Evolutionary conservation across 176 grass and related monocot species (phyloP).

Genomic region (Lolium rigidum): DNA sequence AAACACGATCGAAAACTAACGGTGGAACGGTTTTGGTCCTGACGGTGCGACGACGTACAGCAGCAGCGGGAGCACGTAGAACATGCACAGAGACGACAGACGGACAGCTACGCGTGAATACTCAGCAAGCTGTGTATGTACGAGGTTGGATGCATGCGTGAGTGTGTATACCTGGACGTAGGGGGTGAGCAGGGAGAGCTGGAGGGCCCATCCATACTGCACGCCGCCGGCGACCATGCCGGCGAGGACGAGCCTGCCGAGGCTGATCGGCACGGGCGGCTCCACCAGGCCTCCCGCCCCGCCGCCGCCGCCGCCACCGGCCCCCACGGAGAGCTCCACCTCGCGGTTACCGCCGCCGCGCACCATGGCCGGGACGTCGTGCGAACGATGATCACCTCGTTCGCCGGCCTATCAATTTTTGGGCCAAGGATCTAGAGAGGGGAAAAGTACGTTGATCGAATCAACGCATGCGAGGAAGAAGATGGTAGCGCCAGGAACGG

Average conservation of each 20-base stretch:
- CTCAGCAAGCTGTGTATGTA: not conserved
- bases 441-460: not conserved
- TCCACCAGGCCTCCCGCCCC: not conserved
- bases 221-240: constrained; percentile 84
- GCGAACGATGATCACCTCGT: constrained; percentile 19
- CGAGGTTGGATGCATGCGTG: not conserved
- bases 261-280: constrained; percentile 40
- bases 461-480: not conserved
- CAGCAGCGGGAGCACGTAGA: constrained; percentile 9
- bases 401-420: constrained; percentile 7
- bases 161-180: constrained; percentile 78
- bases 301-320: constrained; percentile 1
- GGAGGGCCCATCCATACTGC: constrained; percentile 96
- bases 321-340: constrained; percentile 56
- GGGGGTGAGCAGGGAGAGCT: constrained; percentile 93
- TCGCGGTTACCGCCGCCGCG: constrained; percentile 14
- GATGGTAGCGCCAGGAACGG: not conserved
- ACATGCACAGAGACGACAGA: not conserved
- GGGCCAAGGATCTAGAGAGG: not conserved
- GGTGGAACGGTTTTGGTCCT: not conserved
- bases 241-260: constrained; percentile 66
- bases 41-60: not conserved
- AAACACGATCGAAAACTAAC: not conserved
- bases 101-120: not conserved
- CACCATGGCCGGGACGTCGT: constrained; percentile 13